A percentile compares a stretch with the other conserved stretches of the same genome.
Evolutionary conservation across 805 yeast species (phyloP).

Genomic region (Metschnikowia corniflorae): DNA sequence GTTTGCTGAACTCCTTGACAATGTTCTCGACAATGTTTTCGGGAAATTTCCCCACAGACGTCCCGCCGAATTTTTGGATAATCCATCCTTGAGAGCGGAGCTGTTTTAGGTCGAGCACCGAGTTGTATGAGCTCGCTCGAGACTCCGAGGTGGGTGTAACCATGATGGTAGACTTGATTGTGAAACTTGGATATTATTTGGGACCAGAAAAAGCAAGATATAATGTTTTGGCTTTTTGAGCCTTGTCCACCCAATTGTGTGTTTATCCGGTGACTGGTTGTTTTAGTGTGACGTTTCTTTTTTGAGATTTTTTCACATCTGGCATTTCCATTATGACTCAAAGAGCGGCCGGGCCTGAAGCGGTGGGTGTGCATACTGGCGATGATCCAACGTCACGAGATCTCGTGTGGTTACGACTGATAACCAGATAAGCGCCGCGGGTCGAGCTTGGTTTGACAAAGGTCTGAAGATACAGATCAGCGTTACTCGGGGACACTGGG

Average conservation of each 20-base stretch:
- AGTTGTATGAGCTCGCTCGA: conserved; percentile 33
- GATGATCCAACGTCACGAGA: conserved; percentile 7
- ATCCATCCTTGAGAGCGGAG: conserved; percentile 33
- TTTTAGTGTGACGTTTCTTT: conserved; percentile 4
- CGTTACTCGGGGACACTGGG: too few relatives aligned
- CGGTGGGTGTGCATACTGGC: neutral
- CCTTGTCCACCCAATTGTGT: too few relatives aligned
- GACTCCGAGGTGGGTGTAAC: conserved; percentile 17
- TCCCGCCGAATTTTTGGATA: conserved; percentile 94
- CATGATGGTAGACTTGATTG: too few relatives aligned
- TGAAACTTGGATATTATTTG: too few relatives aligned
- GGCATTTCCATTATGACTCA: conserved; percentile 8
- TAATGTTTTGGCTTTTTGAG: too few relatives aligned
- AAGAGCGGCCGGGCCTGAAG: conserved; percentile 6
- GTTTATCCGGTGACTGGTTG: neutral
- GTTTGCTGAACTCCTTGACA: conserved; percentile 59
- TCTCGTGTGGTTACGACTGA: too few relatives aligned
- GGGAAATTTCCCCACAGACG: conserved; percentile 94
- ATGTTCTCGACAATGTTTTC: conserved; percentile 80
- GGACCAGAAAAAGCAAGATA: too few relatives aligned
- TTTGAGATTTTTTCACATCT: conserved; percentile 2
- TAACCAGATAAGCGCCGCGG: too few relatives aligned
- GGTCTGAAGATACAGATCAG: too few relatives aligned
- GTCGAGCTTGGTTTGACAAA: too few relatives aligned
- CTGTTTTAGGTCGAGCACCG: conserved; percentile 36